phyloP scores from a whole-genome alignment of 805 yeast species.

The Myxozyma vanderwaltii region DNA sequence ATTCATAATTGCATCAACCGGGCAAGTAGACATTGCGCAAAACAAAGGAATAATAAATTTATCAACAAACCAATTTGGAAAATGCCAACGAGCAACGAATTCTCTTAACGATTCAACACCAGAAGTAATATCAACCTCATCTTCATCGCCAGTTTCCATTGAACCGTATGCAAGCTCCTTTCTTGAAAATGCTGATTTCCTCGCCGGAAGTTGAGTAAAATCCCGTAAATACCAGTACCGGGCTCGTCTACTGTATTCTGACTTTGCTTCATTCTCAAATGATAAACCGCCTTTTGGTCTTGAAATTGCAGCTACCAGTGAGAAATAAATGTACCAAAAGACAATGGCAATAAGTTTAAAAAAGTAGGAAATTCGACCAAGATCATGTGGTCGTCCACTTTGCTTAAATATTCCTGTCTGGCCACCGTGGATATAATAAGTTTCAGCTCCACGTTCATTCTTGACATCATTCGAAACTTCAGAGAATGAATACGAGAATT shows the following conservation, averaged over 20 bases:
- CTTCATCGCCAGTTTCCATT: conserved; percentile 6
- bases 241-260: conserved; percentile 1
- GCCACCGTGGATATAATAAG: conserved; percentile 30
- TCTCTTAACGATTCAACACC: conserved; percentile 22
- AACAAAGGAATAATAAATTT: conserved; percentile 22
- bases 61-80: conserved; percentile 23
- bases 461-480: conserved; percentile 1
- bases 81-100: conserved; percentile 14
- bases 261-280: conserved; percentile 17
- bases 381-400: conserved; percentile 16
- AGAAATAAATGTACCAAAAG: conserved; percentile 23
- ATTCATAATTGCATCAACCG: conserved; percentile 1
- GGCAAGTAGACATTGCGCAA: conserved; percentile 28
- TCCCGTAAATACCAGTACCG: conserved; percentile 1
- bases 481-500: conserved; percentile 27
- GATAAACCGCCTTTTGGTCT: conserved; percentile 21
- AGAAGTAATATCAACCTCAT: not conserved
- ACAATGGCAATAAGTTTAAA: conserved; percentile 4
- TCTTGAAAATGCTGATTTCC: not conserved
- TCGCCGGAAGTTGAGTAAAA: not conserved
- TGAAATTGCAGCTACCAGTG: conserved; percentile 10
- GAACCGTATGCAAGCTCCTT: conserved; percentile 11
- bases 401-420: conserved; percentile 12
- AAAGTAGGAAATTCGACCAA: not conserved
- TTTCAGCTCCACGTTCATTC: conserved; percentile 2